Base-by-base conservation (phyloP, 2,329 filamentous ascomycete genomes). In the Fusarium compactum region DNA sequence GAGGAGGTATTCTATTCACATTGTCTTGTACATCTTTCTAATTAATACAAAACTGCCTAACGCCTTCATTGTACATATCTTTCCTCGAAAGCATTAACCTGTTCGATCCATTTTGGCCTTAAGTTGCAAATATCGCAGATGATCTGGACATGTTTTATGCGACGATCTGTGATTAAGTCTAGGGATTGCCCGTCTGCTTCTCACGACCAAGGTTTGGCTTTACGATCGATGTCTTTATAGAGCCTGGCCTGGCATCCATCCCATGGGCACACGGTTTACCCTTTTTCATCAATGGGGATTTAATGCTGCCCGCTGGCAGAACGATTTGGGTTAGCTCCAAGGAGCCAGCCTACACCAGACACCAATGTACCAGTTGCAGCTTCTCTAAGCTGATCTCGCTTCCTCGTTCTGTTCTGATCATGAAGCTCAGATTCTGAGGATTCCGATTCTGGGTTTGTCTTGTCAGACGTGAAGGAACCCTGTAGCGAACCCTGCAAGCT, bases 361-460 rank as follows among this genome's bases (percentile, higher is more conserved):
- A 90, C 90, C 48, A 92, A 77, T 3, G 89, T 90, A n/a, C 88
- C 89, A 58, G 90, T 88, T 11, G 90, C 90, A 38, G 86, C 90
- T 64, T 91, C 89, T 68, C 88, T 84, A 43, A 92, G 75, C 78
- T 91, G 90, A 77, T 95, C 93, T 72, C 93, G 86, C 82, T 91
- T 95, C 73, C 92, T 86, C 40, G 87, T 83, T 60, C 80, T 84
- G 62, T 76, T 69, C 9, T 77, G 74, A 34, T 78, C 77, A n/a
- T 70, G 60, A 6, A 60, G 57, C 29, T 71, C 73, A 27, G 72
- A 74, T 12, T 77, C 76, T 7, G 70, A 58, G 12, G 76, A 67
- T 32, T 63, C 69, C 50, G 68, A 59, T 27, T 74, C 70, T n/a
- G 56, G 40, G 18, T 59, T 58, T 14, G 60, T 51, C 30, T 56